Conservation (phyloP, 176 grass and related monocot genomes). For the Pontederia crassipes region DNA sequence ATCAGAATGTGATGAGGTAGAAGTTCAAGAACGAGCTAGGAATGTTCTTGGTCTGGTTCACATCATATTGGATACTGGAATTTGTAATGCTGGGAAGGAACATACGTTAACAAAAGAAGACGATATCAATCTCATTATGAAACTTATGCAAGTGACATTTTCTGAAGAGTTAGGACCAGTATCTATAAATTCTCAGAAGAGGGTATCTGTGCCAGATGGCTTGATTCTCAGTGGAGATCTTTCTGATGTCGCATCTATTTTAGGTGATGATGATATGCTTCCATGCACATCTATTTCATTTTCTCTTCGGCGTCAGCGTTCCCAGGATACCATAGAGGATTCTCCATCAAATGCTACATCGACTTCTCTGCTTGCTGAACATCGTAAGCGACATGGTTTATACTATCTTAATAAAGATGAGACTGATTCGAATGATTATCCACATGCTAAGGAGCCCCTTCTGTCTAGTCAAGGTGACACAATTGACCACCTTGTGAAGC, state of each 20-base stretch:
- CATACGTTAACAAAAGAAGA: slow-evolving; percentile 16
- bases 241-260: slow-evolving; percentile 27
- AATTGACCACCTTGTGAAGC: slow-evolving; percentile 25
- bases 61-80: slow-evolving; percentile 33
- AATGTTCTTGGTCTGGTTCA: slow-evolving; percentile 64
- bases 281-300: slow-evolving; percentile 38
- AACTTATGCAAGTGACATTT: slow-evolving; percentile 47
- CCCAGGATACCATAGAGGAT: slow-evolving; percentile 26
- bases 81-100: slow-evolving; percentile 20
- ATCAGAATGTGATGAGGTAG: slow-evolving; percentile 61
- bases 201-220: slow-evolving; percentile 34
- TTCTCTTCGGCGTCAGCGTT: slow-evolving; percentile 14
- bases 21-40: slow-evolving; percentile 67
- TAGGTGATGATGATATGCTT: slow-evolving; percentile 39
- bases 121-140: slow-evolving; percentile 27
- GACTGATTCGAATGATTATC: slow-evolving; percentile 51
- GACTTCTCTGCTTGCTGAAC: slow-evolving; percentile 58
- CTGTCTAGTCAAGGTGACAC: slow-evolving; percentile 29
- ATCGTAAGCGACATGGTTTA: slow-evolving; percentile 77
- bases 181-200: slow-evolving; percentile 66
- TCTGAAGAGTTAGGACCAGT: slow-evolving; percentile 73
- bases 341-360: slow-evolving; percentile 27
- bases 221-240: slow-evolving; percentile 54
- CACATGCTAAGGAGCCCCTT: slow-evolving; percentile 52
- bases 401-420: slow-evolving; percentile 60